Percentiles rank a stretch among this genome's conserved stretches.
These are phyloP conservation scores for Kluyveromyces aestuarii DNA, from an alignment of 805 yeast species.

Conservation along the genomic window DNA sequence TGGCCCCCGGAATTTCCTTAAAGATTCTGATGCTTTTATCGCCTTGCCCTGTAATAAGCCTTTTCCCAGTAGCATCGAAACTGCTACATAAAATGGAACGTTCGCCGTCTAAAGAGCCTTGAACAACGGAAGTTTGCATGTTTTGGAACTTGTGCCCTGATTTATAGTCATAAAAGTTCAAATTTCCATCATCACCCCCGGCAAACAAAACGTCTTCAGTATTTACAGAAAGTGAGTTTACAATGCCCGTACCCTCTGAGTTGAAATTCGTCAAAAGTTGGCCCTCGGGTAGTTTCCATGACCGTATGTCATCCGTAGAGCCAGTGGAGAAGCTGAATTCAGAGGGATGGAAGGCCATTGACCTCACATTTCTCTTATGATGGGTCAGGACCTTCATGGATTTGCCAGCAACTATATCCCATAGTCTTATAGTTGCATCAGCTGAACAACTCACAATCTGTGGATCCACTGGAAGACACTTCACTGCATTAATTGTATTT, in stretches of 20 bases:
- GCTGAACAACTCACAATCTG: constrained; percentile 76
- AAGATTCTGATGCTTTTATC: constrained; percentile 80
- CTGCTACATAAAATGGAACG: constrained; percentile 58
- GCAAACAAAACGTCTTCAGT: constrained; percentile 56
- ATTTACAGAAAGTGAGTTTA: constrained; percentile 63
- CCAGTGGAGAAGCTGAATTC: constrained; percentile 74
- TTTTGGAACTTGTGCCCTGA: constrained; percentile 57
- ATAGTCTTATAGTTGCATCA: constrained; percentile 79
- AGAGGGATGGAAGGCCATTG: constrained; percentile 55
- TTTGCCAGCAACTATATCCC: constrained; percentile 79
- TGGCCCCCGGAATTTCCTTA: constrained; percentile 37
- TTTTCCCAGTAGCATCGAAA: constrained; percentile 72
- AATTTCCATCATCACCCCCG: constrained; percentile 77
- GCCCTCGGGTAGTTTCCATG: constrained; percentile 80
- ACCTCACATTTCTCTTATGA: constrained; percentile 75
- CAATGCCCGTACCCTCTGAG: constrained; percentile 33
- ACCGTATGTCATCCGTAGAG: constrained; percentile 70
- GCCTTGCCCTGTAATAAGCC: constrained; percentile 81
- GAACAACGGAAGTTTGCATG: constrained; percentile 43
- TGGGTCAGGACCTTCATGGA: constrained; percentile 68
- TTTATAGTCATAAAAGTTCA: constrained; percentile 71
- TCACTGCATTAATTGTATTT: constrained; percentile 61
- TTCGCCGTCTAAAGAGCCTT: constrained; percentile 65
- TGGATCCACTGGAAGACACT: constrained; percentile 66
- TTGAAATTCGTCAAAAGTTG: constrained; percentile 50